Percentiles rank a stretch among this genome's conserved stretches.
Conservation (phyloP, 495 filamentous ascomycete species). For the Aspergillus biplanus region DNA sequence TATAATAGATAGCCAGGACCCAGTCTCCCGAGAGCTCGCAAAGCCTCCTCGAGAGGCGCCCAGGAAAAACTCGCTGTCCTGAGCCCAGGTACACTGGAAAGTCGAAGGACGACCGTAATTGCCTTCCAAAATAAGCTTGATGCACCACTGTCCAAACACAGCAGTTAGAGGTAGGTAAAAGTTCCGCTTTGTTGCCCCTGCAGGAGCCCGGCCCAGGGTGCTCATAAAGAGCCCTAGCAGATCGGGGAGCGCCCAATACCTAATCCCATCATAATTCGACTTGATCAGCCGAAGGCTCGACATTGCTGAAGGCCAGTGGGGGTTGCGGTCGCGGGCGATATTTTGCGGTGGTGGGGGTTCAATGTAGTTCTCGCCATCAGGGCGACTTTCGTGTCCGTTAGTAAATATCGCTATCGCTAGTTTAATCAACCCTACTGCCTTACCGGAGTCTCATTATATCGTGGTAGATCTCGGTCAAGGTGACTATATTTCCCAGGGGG, state of each 20-base stretch:
- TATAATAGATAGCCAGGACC: slow-evolving; percentile 9
- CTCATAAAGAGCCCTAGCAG: slow-evolving; percentile 18
- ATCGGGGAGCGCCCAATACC: slow-evolving; percentile 14
- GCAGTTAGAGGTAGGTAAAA: slow-evolving; percentile 21
- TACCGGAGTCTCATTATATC: background rate
- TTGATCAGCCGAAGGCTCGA: background rate
- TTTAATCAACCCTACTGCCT: background rate
- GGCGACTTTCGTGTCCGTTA: slow-evolving; percentile 1
- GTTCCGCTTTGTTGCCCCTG: slow-evolving; percentile 14
- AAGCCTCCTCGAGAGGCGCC: slow-evolving; percentile 7
- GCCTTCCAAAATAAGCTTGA: slow-evolving; percentile 6
- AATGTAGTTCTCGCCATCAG: background rate
- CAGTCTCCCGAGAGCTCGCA: background rate
- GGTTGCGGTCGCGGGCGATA: slow-evolving; percentile 7
- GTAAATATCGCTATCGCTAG: background rate
- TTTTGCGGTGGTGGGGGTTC: slow-evolving; percentile 5
- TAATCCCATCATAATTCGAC: slow-evolving; percentile 9
- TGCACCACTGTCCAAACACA: slow-evolving; percentile 21
- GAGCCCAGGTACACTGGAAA: slow-evolving; percentile 6
- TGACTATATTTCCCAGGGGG: background rate
- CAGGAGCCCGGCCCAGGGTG: slow-evolving; percentile 11
- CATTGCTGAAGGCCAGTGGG: background rate
- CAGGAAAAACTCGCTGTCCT: slow-evolving; percentile 1
- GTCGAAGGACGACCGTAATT: background rate
- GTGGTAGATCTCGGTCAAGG: background rate